These are phyloP conservation scores for Corylus americana DNA, from an alignment of 306 rosid genomes.

Conservation along the genomic window DNA sequence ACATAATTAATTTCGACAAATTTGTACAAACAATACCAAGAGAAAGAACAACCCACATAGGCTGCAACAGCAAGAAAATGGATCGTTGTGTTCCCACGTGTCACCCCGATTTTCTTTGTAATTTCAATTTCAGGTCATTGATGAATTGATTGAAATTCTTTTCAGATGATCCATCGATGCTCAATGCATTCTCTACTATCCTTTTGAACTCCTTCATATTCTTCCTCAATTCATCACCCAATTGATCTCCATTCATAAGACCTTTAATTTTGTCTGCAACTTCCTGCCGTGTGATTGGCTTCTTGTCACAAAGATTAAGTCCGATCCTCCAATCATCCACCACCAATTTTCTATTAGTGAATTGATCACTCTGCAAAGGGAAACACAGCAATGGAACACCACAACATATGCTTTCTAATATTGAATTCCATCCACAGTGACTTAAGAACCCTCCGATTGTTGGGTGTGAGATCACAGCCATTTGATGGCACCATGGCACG, in stretches of 20 bases:
- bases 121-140: constrained; percentile 20
- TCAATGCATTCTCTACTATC: constrained; percentile 3
- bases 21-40: too few species aligned
- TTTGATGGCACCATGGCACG: constrained; percentile 34
- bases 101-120: neutral
- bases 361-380: constrained; percentile 27
- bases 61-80: too few species aligned
- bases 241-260: constrained; percentile 22
- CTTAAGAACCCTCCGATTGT: constrained; percentile 39
- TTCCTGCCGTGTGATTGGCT: constrained; percentile 23
- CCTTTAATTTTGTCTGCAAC: constrained; percentile 28
- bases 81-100: neutral
- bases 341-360: constrained; percentile 37
- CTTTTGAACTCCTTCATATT: constrained; percentile 18
- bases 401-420: constrained; percentile 35
- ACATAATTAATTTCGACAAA: too few species aligned
- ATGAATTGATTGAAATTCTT: constrained; percentile 22
- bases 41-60: too few species aligned
- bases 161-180: constrained; percentile 24
- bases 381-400: constrained; percentile 37
- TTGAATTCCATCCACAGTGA: constrained; percentile 44
- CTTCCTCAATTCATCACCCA: constrained; percentile 23
- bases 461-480: constrained; percentile 33
- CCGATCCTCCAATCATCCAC: constrained; percentile 46
- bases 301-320: constrained; percentile 31